Conservation (phyloP, 257 asterid species). For the Euphrasia confusa region DNA sequence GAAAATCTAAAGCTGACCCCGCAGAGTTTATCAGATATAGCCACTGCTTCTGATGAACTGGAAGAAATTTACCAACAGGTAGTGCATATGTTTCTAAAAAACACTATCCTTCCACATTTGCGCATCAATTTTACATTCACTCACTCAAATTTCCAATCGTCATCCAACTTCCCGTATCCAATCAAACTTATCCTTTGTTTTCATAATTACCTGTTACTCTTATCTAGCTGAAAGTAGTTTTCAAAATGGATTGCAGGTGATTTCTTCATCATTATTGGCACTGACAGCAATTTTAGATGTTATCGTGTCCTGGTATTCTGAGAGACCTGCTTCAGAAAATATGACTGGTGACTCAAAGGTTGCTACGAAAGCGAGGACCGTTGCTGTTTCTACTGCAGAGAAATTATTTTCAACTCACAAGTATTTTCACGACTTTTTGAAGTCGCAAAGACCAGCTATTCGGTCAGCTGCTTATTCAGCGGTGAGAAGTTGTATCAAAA, state of each 20-base stretch:
- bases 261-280: conserved; percentile 83
- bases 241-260: conserved; percentile 49
- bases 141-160: neutral
- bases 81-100: conserved; percentile 21
- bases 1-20: conserved; percentile 92
- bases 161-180: neutral
- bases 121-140: neutral
- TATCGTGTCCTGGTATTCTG: conserved; percentile 44
- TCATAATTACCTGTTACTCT: neutral
- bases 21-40: conserved; percentile 85
- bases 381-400: conserved; percentile 64
- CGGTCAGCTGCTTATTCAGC: conserved; percentile 84
- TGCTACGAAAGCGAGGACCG: conserved; percentile 63
- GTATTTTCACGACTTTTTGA: conserved; percentile 68
- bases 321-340: conserved; percentile 51
- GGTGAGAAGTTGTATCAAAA: conserved; percentile 71
- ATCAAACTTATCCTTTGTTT: neutral
- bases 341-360: conserved; percentile 56
- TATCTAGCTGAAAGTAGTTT: neutral
- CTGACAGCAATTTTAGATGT: conserved; percentile 85
- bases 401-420: conserved; percentile 62
- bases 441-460: conserved; percentile 66
- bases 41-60: conserved; percentile 80
- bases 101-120: neutral
- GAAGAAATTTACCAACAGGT: conserved; percentile 97